Percentiles rank a stretch among this genome's conserved stretches.
phyloP scores from a whole-genome alignment of 208 protist genomes.

The Trypanosomatidae sp. region DNA sequence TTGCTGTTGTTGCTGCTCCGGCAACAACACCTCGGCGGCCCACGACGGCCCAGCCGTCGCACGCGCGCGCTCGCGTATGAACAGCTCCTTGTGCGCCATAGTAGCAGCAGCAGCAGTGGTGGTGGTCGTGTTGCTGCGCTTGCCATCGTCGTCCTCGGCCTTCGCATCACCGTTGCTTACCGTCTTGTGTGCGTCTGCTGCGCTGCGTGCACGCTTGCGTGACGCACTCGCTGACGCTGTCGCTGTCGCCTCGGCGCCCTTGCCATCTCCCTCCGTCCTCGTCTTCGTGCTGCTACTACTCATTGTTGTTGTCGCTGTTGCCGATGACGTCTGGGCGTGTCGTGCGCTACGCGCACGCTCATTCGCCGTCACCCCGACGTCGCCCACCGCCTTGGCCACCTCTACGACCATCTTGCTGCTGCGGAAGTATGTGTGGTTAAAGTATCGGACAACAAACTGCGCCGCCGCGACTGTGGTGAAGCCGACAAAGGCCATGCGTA shows the following conservation, averaged over 20 bases:
- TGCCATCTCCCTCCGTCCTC: no score
- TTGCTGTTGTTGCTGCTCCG: constrained; percentile 1
- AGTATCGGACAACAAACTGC: constrained; percentile 78
- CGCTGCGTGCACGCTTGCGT: no score
- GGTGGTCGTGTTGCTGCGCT: neutral
- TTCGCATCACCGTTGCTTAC: neutral
- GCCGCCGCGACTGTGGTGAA: constrained; percentile 81
- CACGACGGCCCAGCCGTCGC: constrained; percentile 50
- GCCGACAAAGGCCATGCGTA: constrained; percentile 95
- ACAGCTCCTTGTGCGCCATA: constrained; percentile 35
- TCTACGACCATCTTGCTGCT: constrained; percentile 86
- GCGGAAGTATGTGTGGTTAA: constrained; percentile 91
- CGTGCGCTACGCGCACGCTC: constrained; percentile 9
- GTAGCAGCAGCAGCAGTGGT: neutral
- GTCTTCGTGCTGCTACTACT: constrained; percentile 1
- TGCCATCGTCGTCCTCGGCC: constrained; percentile 2
- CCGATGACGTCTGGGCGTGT: constrained; percentile 2
- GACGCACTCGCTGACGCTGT: no score
- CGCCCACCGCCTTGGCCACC: constrained; percentile 55
- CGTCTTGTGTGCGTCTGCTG: neutral
- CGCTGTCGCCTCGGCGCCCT: no score
- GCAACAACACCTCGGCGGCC: constrained; percentile 51
- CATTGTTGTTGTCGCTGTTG: constrained; percentile 3
- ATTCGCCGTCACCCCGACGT: constrained; percentile 48
- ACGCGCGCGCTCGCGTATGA: constrained; percentile 50